Base-by-base conservation (phyloP, 2,329 filamentous ascomycete species). In the Colletotrichum euphorbiae region DNA sequence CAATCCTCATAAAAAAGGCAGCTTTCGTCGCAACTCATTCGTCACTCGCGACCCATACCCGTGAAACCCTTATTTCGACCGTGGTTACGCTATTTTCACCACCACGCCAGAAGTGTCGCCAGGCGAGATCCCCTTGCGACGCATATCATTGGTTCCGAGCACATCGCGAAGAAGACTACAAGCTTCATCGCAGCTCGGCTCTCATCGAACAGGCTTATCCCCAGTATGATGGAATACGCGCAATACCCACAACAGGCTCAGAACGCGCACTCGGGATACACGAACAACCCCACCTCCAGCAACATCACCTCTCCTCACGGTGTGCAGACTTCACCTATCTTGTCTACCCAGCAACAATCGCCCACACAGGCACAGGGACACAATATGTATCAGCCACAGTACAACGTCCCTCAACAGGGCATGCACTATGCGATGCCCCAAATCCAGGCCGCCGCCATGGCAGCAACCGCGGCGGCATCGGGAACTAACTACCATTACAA, bases 391-490 rank as follows among this genome's bases (percentile, higher is more conserved):
- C 89, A 92, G 75, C 88, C 91, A 77, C 85, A 89, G 71, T 95
- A 94, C 77, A 90, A 89, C 67, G 91, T 94, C 65, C 85, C 91
- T 70, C 88, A 90, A 71, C 85, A 89, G 74, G 86, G 86, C 75
- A 93, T 97, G 89, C 90, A 92, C 82, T 97, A 97, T 82, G 90
- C 87, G 66, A 93, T 95, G 80, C 91, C 91, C 38, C 88, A 91
- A 19, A 93, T 94, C 52, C 93, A 97, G 79, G 94, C 94, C 13
- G 94, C 95, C 56, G 94, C 94, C 67, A 96, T 97, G 93, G 94
- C 92, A 50, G 89, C 92, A 21, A 97, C 94, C 1, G 95, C 95
- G 17, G 94, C 95, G 1, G 95, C 95, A 11, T 94, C 94, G 6
- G 94, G 95, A 45, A 91, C 93, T 69, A 88, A 84, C 70, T 92